Evolutionary conservation across 1,284 basidiomycete genomes (phyloP).

Genomic region (Coniophora puteana): DNA sequence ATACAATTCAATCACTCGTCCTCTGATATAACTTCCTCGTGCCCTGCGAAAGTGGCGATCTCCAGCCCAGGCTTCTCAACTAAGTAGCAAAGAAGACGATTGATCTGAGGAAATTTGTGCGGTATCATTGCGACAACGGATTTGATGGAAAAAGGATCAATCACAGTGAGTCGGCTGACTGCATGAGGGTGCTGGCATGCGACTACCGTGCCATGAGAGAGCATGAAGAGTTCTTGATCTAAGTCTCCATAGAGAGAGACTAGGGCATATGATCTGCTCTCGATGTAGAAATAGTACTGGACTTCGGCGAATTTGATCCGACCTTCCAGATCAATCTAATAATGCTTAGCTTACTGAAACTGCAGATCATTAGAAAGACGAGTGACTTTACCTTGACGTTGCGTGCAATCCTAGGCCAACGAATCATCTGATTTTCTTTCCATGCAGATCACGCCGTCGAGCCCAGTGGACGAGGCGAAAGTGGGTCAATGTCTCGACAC

Average conservation of each 20-base stretch:
- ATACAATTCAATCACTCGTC: no score
- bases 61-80: neutral
- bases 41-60: no score
- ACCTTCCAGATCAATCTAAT: no score
- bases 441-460: neutral
- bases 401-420: neutral
- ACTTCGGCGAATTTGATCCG: neutral
- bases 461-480: neutral
- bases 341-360: neutral
- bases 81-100: neutral
- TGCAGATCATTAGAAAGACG: no score
- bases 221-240: no score
- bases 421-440: neutral
- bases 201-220: neutral
- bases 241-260: no score
- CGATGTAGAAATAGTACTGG: neutral
- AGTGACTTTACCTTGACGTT: slow-evolving; percentile 1
- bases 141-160: neutral
- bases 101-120: neutral
- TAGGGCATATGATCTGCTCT: neutral
- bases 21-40: no score
- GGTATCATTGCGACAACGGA: neutral
- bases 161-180: neutral
- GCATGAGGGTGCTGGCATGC: neutral
- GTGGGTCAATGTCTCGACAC: neutral